Percentiles rank a stretch among this genome's conserved stretches.
Evolutionary conservation across 1,284 basidiomycete species (phyloP).

Genomic region (Anthracocystis setariae): DNA sequence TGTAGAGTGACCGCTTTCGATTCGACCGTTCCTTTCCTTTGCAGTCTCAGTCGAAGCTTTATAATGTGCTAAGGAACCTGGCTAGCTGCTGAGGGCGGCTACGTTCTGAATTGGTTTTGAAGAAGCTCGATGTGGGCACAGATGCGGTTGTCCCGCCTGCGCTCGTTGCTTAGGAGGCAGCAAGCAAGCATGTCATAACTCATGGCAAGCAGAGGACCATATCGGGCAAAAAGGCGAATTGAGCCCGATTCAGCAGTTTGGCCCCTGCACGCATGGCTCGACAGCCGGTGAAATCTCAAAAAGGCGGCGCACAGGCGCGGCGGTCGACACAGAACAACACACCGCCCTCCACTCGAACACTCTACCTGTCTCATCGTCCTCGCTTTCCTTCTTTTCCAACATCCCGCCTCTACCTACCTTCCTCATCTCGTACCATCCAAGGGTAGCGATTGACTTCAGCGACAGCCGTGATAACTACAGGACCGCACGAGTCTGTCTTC

Average conservation of each 20-base stretch:
- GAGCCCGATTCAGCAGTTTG: constrained; percentile 2
- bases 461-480: no score
- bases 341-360: constrained; percentile 1
- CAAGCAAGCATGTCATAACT: no score
- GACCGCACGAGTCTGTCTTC: no score
- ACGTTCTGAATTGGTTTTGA: no score
- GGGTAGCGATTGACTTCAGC: not conserved
- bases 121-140: no score
- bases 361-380: not conserved
- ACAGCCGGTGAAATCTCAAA: not conserved
- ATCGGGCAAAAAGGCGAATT: not conserved
- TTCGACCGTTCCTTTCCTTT: no score
- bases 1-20: no score
- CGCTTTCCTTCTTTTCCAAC: not conserved
- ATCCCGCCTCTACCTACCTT: not conserved
- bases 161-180: no score
- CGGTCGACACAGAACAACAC: constrained; percentile 2
- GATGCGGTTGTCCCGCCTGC: no score
- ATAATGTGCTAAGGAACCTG: no score
- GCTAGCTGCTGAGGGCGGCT: no score
- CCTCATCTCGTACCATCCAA: not conserved
- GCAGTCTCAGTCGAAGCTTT: no score
- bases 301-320: constrained; percentile 4
- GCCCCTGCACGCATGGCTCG: constrained; percentile 17
- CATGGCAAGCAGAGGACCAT: not conserved